Evolutionary conservation across 352 stramenopile species (phyloP).

Genomic region (Globisporangium cederbergense): DNA sequence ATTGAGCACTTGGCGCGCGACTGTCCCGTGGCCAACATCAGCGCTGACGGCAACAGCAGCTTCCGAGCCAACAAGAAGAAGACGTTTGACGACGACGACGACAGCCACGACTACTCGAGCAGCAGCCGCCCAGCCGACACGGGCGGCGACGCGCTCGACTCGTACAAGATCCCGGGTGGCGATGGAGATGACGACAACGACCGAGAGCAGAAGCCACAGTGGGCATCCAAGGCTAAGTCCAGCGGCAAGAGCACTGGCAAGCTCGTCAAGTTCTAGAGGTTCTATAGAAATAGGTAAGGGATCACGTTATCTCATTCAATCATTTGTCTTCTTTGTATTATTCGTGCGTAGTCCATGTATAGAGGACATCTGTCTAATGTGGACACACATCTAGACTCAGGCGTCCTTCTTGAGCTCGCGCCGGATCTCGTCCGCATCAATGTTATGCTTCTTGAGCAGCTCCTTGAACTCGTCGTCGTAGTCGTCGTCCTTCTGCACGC

Average conservation of each 20-base stretch:
- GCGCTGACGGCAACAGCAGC: constrained; percentile 45
- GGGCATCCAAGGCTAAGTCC: constrained; percentile 18
- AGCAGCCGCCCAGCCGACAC: constrained; percentile 5
- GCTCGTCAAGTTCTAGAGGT: constrained; percentile 49
- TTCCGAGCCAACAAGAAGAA: constrained; percentile 76
- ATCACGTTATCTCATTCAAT: not conserved
- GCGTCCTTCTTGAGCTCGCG: constrained; percentile 29
- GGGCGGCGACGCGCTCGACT: constrained; percentile 17
- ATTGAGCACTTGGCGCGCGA: constrained; percentile 80
- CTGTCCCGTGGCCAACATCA: constrained; percentile 75
- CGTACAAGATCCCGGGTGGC: constrained; percentile 24
- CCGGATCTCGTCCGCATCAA: constrained; percentile 57
- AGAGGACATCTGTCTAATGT: not conserved
- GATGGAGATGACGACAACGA: constrained; percentile 28
- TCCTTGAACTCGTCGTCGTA: constrained; percentile 87
- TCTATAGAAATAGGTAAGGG: not conserved
- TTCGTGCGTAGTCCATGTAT: not conserved
- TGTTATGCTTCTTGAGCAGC: constrained; percentile 75
- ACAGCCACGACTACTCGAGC: constrained; percentile 26
- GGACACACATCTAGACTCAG: not conserved
- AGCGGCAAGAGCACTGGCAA: constrained; percentile 18
- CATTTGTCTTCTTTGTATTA: constrained; percentile 1
- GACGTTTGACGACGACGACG: constrained; percentile 63
- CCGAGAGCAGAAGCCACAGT: constrained; percentile 11
- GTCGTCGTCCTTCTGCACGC: constrained; percentile 51